Conservation (phyloP, 2,329 filamentous ascomycete species). For the Chalaropsis thielavioides region DNA sequence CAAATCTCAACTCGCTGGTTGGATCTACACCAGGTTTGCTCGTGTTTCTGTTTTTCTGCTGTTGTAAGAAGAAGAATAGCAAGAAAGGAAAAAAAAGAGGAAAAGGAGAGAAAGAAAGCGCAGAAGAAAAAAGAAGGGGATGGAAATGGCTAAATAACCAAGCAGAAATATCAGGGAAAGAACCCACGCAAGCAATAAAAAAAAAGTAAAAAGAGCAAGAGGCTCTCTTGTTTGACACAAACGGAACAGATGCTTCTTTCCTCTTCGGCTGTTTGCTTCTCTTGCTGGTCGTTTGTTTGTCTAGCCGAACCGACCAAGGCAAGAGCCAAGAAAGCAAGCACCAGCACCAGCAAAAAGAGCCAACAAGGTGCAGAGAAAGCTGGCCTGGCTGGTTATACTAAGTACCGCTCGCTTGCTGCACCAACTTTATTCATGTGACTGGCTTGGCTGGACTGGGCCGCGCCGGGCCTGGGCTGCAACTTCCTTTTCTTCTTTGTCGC, state of each 20-base stretch:
- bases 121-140: neutral
- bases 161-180: neutral
- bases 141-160: neutral
- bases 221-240: neutral
- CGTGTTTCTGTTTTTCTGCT: neutral
- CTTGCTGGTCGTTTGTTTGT: neutral
- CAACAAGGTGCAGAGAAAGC: no score
- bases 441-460: neutral
- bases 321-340: no score
- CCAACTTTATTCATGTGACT: conserved; percentile 3
- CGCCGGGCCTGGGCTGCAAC: neutral
- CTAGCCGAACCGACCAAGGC: neutral
- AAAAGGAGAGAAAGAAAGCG: neutral
- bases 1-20: neutral
- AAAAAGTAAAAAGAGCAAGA: neutral
- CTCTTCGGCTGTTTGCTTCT: neutral
- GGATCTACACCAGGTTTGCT: neutral
- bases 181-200: neutral
- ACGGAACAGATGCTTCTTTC: neutral
- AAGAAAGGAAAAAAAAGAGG: neutral
- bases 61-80: neutral
- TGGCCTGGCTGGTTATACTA: neutral
- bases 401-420: neutral
- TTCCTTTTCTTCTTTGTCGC: neutral
- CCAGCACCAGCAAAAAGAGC: neutral